Evolutionary conservation across 2,329 filamentous ascomycete species (phyloP).

Genomic region (Pestalotiopsis sp.): DNA sequence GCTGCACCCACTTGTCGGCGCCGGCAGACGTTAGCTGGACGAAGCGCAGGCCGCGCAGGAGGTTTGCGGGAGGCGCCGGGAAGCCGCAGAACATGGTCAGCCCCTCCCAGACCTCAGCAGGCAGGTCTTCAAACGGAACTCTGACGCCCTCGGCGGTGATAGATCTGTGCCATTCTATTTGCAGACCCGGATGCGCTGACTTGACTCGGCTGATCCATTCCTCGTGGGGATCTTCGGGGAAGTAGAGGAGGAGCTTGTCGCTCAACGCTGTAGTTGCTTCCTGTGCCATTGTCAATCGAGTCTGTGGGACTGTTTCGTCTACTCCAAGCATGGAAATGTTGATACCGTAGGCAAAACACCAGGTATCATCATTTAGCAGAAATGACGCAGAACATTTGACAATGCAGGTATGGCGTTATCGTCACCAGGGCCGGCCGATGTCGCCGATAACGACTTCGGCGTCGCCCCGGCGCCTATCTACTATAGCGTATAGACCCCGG

Average conservation of each 20-base stretch:
- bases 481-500: background rate
- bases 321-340: background rate
- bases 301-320: background rate
- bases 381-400: background rate
- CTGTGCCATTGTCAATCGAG: background rate
- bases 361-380: background rate
- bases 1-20: conserved; percentile 38
- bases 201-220: conserved; percentile 36
- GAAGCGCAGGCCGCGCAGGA: conserved; percentile 39
- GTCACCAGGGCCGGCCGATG: background rate
- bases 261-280: conserved; percentile 13
- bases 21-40: conserved; percentile 48
- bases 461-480: background rate
- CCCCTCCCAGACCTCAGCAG: conserved; percentile 35
- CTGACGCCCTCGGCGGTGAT: conserved; percentile 17
- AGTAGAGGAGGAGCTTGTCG: conserved; percentile 42
- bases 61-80: conserved; percentile 30
- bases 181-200: conserved; percentile 37
- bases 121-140: conserved; percentile 25
- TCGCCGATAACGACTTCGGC: conserved; percentile 7
- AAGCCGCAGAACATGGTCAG: conserved; percentile 41
- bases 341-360: no score
- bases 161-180: conserved; percentile 35
- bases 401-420: background rate
- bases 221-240: conserved; percentile 30